These are phyloP conservation scores for Punctularia strigosozonata DNA, from an alignment of 768 basidiomycete genomes.

Conservation along the genomic window DNA sequence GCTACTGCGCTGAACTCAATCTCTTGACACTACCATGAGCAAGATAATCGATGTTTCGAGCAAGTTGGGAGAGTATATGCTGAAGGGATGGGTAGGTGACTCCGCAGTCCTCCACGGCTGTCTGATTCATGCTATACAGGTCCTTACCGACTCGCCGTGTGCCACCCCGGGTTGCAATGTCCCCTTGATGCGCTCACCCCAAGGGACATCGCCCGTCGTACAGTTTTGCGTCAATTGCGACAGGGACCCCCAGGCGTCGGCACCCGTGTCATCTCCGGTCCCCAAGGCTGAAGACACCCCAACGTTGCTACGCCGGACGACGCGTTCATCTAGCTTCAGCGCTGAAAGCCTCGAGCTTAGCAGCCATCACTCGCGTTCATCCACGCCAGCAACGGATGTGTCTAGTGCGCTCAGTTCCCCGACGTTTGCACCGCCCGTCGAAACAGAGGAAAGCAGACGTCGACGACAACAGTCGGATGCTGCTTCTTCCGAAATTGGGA, in stretches of 20 bases:
- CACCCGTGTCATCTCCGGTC: neutral
- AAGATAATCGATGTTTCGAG: constrained; percentile 45
- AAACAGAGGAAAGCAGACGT: constrained; percentile 51
- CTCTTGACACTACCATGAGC: constrained; percentile 35
- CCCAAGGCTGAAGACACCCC: too few species aligned
- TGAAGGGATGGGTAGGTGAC: constrained; percentile 17
- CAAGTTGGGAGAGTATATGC: constrained; percentile 57
- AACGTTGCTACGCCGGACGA: too few species aligned
- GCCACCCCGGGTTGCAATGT: constrained; percentile 31
- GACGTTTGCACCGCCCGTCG: constrained; percentile 48
- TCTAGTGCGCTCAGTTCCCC: constrained; percentile 52
- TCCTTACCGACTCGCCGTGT: constrained; percentile 59
- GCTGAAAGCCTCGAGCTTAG: constrained; percentile 34
- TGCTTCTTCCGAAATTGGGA: constrained; percentile 73
- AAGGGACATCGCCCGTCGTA: constrained; percentile 27
- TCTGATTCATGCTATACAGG: constrained; percentile 19
- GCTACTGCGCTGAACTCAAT: too few species aligned
- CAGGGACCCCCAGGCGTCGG: constrained; percentile 22
- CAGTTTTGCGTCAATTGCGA: constrained; percentile 61
- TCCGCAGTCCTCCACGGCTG: constrained; percentile 1
- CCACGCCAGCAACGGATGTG: constrained; percentile 71
- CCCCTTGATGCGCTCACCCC: constrained; percentile 69
- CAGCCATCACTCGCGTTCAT: constrained; percentile 46
- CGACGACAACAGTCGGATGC: constrained; percentile 73
- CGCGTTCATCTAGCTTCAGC: too few species aligned